phyloP scores from a whole-genome alignment of 768 basidiomycete genomes.

The Boletus vermiculosoides region DNA sequence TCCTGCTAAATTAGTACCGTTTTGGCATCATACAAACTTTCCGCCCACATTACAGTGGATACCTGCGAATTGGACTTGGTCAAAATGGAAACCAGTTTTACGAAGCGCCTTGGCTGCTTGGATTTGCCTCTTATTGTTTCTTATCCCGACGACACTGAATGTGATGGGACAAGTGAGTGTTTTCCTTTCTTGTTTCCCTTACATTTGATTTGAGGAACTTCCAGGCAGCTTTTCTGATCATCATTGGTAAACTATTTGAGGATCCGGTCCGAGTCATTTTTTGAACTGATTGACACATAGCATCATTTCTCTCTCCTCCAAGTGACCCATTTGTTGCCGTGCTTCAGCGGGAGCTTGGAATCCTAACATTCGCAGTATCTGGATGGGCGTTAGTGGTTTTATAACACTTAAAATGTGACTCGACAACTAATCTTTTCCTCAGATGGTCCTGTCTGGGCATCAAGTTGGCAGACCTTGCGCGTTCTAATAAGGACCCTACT shows the following conservation, averaged over 20 bases:
- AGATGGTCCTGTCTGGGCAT: constrained; percentile 72
- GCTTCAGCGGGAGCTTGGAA: constrained; percentile 60
- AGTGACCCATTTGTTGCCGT: constrained; percentile 66
- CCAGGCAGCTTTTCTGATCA: constrained; percentile 63
- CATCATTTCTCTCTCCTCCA: constrained; percentile 65
- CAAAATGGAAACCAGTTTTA: constrained; percentile 60
- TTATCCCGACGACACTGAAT: constrained; percentile 48
- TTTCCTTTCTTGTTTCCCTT: background rate
- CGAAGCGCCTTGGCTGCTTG: constrained; percentile 63
- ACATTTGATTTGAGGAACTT: constrained; percentile 1
- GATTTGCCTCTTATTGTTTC: constrained; percentile 56
- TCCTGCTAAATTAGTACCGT: background rate
- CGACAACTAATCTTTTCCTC: background rate
- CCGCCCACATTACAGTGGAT: constrained; percentile 52
- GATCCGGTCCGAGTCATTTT: background rate
- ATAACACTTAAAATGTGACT: background rate
- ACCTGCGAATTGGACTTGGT: constrained; percentile 52
- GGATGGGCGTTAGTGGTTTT: constrained; percentile 59
- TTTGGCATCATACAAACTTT: constrained; percentile 10
- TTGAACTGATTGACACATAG: constrained; percentile 32
- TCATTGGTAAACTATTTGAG: constrained; percentile 47
- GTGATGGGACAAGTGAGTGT: constrained; percentile 55
- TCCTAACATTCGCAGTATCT: constrained; percentile 45
- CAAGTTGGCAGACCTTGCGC: constrained; percentile 56
- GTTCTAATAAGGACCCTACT: constrained; percentile 40